phyloP scores from a whole-genome alignment of 148 eudicot genomes.

The Rhododendron ovatum region DNA sequence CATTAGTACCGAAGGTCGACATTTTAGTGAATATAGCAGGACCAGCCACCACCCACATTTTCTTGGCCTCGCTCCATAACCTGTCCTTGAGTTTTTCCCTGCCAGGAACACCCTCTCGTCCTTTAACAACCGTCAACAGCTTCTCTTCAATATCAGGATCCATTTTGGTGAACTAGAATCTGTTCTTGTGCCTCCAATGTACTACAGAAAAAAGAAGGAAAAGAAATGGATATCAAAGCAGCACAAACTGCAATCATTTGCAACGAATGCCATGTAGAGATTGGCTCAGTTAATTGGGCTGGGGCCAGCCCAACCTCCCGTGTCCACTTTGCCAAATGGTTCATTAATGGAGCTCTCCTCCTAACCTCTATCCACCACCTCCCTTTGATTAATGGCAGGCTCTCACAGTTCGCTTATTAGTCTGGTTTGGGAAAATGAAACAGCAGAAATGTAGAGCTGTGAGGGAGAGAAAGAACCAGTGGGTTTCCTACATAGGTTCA shows the following conservation, averaged over 20 bases:
- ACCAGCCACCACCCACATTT: constrained; percentile 38
- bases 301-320: too few relatives aligned
- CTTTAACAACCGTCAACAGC: background rate
- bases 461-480: too few relatives aligned
- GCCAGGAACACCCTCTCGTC: background rate
- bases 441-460: too few relatives aligned
- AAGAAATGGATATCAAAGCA: background rate
- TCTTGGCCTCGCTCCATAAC: constrained; percentile 33
- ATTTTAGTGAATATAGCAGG: constrained; percentile 39
- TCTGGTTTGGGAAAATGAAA: too few relatives aligned
- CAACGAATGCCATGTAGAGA: too few relatives aligned
- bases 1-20: constrained; percentile 28
- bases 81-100: constrained; percentile 16
- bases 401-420: too few relatives aligned
- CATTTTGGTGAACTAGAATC: background rate
- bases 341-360: too few relatives aligned
- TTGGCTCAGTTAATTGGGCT: too few relatives aligned
- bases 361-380: too few relatives aligned
- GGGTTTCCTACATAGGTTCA: too few relatives aligned
- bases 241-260: background rate
- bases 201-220: background rate
- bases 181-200: background rate
- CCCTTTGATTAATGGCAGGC: too few relatives aligned
- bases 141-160: constrained; percentile 1
- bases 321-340: too few relatives aligned